phyloP scores from a whole-genome alignment of 202 grass and related monocot genomes.

The Schoenoplectus triqueter region DNA sequence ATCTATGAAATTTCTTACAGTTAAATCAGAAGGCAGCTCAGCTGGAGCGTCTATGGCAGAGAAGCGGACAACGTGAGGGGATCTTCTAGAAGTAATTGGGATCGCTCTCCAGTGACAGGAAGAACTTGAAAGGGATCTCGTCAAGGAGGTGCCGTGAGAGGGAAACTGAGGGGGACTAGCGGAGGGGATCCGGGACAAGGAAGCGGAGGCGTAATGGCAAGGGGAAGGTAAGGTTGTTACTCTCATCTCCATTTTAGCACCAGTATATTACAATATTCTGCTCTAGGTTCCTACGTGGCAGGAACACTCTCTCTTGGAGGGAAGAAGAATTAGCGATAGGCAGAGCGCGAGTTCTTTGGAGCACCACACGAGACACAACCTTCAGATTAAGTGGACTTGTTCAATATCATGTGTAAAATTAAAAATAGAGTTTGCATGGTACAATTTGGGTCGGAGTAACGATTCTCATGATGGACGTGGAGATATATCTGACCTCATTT shows the following conservation, averaged over 20 bases:
- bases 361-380: neutral
- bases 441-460: neutral
- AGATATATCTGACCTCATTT: too few relatives aligned
- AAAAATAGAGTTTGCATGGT: neutral
- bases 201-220: constrained; percentile 21
- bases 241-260: constrained; percentile 38
- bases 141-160: constrained; percentile 16
- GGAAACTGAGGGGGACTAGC: neutral
- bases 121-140: constrained; percentile 10
- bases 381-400: neutral
- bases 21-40: neutral
- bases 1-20: neutral
- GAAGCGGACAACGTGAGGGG: neutral
- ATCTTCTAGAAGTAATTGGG: constrained; percentile 15
- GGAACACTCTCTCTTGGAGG: neutral
- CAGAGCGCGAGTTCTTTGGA: neutral
- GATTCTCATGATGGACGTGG: neutral
- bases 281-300: neutral
- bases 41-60: constrained; percentile 15
- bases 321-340: neutral
- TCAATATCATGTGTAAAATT: neutral
- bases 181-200: neutral
- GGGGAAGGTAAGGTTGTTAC: constrained; percentile 3
- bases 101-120: constrained; percentile 24
- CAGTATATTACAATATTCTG: neutral